phyloP scores from a whole-genome alignment of 2,329 filamentous ascomycete genomes.

The Torrubiella hemipterigena region DNA sequence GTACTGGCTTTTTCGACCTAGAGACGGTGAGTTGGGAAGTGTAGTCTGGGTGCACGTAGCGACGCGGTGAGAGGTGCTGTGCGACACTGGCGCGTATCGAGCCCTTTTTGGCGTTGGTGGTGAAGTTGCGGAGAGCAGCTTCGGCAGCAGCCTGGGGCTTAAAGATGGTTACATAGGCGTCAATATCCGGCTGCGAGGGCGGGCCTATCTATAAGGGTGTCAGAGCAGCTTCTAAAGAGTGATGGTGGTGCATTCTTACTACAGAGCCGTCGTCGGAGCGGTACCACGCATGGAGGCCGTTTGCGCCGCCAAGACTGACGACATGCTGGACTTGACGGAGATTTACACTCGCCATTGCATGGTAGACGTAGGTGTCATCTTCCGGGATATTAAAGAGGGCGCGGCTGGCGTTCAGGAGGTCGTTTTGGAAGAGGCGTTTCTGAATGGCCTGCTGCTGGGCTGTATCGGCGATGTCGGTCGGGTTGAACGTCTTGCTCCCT shows the following conservation, averaged over 20 bases:
- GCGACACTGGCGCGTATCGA: constrained; percentile 48
- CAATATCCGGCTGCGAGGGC: constrained; percentile 45
- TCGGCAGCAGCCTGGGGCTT: constrained; percentile 43
- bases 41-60: constrained; percentile 35
- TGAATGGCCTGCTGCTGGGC: constrained; percentile 23
- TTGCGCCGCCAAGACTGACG: constrained; percentile 28
- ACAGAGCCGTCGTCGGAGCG: constrained; percentile 20
- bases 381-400: constrained; percentile 30
- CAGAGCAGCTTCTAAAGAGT: constrained; percentile 1
- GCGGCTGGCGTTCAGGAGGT: constrained; percentile 31
- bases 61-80: constrained; percentile 39
- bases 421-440: constrained; percentile 22
- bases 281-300: constrained; percentile 39
- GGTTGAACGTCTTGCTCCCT: constrained; percentile 11
- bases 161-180: constrained; percentile 58
- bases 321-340: constrained; percentile 35
- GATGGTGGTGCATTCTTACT: constrained; percentile 13
- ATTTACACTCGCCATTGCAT: constrained; percentile 36
- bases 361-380: constrained; percentile 35
- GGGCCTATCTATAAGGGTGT: constrained; percentile 23
- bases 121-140: constrained; percentile 50
- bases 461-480: constrained; percentile 26
- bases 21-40: constrained; percentile 27
- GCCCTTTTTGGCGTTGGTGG: constrained; percentile 50
- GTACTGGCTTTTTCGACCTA: constrained; percentile 29